Evolutionary conservation across 1,284 basidiomycete species (phyloP).

Genomic region (Trametes polyzona): DNA sequence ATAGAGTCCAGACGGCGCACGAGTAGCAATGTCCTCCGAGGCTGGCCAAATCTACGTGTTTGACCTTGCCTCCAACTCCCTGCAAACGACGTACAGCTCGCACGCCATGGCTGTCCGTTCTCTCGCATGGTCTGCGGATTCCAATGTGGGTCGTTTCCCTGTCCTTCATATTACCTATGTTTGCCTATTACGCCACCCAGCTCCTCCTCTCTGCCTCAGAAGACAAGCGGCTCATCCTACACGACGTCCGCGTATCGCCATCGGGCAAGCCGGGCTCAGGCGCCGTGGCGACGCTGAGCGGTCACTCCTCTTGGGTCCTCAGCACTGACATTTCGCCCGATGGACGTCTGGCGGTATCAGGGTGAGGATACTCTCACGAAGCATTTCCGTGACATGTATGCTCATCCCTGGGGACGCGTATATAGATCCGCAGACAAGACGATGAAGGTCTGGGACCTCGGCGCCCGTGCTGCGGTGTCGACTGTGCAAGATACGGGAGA

Average conservation of each 20-base stretch:
- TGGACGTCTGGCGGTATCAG: constrained; percentile 74
- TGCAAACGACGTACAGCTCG: constrained; percentile 74
- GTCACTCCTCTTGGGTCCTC: constrained; percentile 88
- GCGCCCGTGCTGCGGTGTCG: constrained; percentile 74
- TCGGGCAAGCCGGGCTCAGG: constrained; percentile 66
- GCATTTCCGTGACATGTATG: background rate
- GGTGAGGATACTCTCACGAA: constrained; percentile 55
- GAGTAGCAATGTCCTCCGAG: constrained; percentile 79
- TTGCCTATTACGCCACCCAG: constrained; percentile 41
- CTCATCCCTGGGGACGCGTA: no score
- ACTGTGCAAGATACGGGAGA: constrained; percentile 79
- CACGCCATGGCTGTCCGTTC: constrained; percentile 87
- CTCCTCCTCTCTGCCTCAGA: constrained; percentile 85
- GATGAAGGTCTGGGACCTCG: constrained; percentile 88
- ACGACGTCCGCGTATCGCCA: constrained; percentile 74
- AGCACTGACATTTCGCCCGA: constrained; percentile 81
- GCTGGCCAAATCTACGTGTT: constrained; percentile 83
- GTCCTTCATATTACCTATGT: no score
- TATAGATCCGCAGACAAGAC: constrained; percentile 85
- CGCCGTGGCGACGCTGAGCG: constrained; percentile 79
- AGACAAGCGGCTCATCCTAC: constrained; percentile 84
- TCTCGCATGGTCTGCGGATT: constrained; percentile 83
- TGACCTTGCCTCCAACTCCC: constrained; percentile 67
- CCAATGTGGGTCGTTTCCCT: constrained; percentile 45
- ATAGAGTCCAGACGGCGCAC: constrained; percentile 84